A percentile compares a stretch with the other conserved stretches of the same genome.
These are phyloP conservation scores for Lepiota brunneoincarnata DNA, from an alignment of 768 basidiomycete genomes.

Conservation along the genomic window DNA sequence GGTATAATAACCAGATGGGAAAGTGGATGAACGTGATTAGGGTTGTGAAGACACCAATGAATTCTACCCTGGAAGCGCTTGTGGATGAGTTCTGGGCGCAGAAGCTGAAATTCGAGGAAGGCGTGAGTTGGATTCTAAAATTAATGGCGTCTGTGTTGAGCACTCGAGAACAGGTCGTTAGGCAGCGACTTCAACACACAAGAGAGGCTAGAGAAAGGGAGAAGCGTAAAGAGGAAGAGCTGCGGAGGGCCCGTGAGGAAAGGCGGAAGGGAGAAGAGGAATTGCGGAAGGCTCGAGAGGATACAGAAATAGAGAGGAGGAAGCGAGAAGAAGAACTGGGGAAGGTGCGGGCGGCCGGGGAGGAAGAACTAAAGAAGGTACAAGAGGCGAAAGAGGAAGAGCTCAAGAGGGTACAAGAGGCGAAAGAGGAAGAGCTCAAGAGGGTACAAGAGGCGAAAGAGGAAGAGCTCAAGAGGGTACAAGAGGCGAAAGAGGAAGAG, in stretches of 20 bases:
- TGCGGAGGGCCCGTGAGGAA: no score
- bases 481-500: no score
- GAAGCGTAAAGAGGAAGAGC: not conserved
- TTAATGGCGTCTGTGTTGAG: not conserved
- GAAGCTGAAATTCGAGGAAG: not conserved
- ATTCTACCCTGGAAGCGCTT: not conserved
- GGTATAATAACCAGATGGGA: not conserved
- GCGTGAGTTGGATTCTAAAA: not conserved
- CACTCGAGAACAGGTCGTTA: not conserved
- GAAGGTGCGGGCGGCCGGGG: no score
- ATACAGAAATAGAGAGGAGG: no score
- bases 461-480: no score
- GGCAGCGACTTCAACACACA: conserved; percentile 1
- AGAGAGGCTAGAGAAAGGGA: not conserved
- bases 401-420: no score
- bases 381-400: no score
- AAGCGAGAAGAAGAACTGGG: not conserved
- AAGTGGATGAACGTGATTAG: not conserved
- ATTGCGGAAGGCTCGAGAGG: no score
- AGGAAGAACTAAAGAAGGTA: no score
- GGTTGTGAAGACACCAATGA: conserved; percentile 2
- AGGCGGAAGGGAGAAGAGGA: no score
- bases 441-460: no score
- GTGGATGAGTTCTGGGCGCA: not conserved
- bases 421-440: no score